phyloP scores from a whole-genome alignment of 768 basidiomycete species.

The Mrakia blollopis region DNA sequence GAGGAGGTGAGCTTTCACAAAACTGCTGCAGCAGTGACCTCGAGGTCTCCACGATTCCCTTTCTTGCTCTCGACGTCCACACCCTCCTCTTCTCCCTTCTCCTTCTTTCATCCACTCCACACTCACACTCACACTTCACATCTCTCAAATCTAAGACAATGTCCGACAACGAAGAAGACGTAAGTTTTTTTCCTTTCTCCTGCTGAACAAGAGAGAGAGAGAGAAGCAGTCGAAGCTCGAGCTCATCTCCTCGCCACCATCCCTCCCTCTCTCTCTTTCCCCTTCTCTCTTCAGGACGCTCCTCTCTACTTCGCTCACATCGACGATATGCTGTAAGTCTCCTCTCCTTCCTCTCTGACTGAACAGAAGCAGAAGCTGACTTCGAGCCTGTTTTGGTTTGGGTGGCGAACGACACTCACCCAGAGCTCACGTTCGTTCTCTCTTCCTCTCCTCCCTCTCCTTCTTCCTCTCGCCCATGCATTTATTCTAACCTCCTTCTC shows the following conservation, averaged over 20 bases:
- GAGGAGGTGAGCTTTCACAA: background rate
- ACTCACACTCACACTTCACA: background rate
- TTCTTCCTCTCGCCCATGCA: background rate
- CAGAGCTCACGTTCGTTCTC: background rate
- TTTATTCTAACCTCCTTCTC: background rate
- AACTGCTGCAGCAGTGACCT: too few species aligned
- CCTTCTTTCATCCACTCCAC: background rate
- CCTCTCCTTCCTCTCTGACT: background rate
- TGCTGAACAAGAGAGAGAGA: background rate
- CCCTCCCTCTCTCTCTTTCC: background rate
- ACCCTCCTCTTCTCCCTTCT: background rate
- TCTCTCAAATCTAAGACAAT: background rate
- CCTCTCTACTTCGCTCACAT: slow-evolving; percentile 30
- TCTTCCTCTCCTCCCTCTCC: too few species aligned
- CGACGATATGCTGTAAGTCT: slow-evolving; percentile 25
- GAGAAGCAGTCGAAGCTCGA: background rate
- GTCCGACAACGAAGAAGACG: slow-evolving; percentile 32
- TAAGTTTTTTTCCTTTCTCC: background rate
- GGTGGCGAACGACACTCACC: background rate
- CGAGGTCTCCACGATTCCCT: background rate
- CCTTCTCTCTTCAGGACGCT: background rate
- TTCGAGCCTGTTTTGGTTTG: background rate
- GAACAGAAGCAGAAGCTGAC: background rate
- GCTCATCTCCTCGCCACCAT: background rate
- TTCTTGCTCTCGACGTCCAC: background rate